Percentiles rank a stretch among this genome's conserved stretches.
These are phyloP conservation scores for Andrographis paniculata DNA, from an alignment of 305 asterid species.

Conservation along the genomic window DNA sequence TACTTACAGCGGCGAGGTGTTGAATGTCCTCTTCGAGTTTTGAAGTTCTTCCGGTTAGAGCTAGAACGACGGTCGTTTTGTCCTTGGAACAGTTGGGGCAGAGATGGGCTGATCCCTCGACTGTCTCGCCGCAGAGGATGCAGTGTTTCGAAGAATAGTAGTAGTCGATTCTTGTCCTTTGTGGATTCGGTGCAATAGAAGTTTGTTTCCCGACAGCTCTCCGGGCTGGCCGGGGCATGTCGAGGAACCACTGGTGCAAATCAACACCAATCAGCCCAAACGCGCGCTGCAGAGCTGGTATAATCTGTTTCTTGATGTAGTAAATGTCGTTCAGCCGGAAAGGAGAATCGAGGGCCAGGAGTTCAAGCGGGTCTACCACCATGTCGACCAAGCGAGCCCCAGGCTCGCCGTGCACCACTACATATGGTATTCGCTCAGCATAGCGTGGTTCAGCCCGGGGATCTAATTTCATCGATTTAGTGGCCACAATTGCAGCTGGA, in stretches of 20 bases:
- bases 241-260: slow-evolving; percentile 76
- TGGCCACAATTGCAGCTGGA: slow-evolving; percentile 96
- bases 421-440: slow-evolving; percentile 92
- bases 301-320: slow-evolving; percentile 87
- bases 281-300: slow-evolving; percentile 86
- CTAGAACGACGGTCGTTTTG: slow-evolving; percentile 51
- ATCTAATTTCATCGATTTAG: slow-evolving; percentile 74
- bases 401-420: slow-evolving; percentile 92
- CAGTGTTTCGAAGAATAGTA: slow-evolving; percentile 88
- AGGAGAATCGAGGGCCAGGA: slow-evolving; percentile 67
- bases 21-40: slow-evolving; percentile 77
- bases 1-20: slow-evolving; percentile 87
- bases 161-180: slow-evolving; percentile 68
- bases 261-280: slow-evolving; percentile 92
- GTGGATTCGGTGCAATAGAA: slow-evolving; percentile 36
- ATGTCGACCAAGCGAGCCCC: slow-evolving; percentile 88
- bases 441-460: slow-evolving; percentile 96
- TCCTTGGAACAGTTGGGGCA: slow-evolving; percentile 60
- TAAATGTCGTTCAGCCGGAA: slow-evolving; percentile 75
- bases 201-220: slow-evolving; percentile 51
- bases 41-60: slow-evolving; percentile 74
- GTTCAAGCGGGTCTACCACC: slow-evolving; percentile 87
- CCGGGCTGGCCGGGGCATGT: slow-evolving; percentile 77
- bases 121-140: slow-evolving; percentile 67
- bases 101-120: slow-evolving; percentile 57